A percentile compares a stretch with the other conserved stretches of the same genome.
phyloP scores from a whole-genome alignment of 2,329 filamentous ascomycete species.

The Lachnellula occidentalis region DNA sequence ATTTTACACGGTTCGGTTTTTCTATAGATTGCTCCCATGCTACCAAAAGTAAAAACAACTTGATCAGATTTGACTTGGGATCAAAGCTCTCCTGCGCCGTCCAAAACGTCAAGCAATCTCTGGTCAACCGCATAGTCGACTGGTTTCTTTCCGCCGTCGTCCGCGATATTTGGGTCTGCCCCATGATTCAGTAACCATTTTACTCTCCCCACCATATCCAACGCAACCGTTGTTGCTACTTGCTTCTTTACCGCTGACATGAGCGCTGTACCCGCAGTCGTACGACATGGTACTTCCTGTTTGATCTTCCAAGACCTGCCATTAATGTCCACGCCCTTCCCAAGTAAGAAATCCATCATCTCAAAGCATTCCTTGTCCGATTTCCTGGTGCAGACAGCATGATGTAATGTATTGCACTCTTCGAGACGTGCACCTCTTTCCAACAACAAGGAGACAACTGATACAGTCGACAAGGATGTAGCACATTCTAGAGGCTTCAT shows the following conservation, averaged over 20 bases:
- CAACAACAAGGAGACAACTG: not conserved
- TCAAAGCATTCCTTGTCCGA: not conserved
- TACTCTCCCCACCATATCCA: not conserved
- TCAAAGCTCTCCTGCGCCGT: no score
- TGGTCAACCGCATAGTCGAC: not conserved
- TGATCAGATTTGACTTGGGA: no score
- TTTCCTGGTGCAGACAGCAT: not conserved
- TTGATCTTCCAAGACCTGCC: not conserved
- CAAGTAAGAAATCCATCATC: not conserved
- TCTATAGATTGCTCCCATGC: no score
- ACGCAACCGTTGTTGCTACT: not conserved
- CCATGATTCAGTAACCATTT: not conserved
- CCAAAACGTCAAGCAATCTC: not conserved
- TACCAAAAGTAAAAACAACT: no score
- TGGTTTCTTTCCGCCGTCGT: not conserved
- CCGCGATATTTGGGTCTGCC: not conserved
- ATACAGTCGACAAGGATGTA: not conserved
- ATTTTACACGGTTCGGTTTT: no score
- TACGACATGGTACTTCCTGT: not conserved
- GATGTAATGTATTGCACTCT: not conserved
- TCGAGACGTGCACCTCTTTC: not conserved
- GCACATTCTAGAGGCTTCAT: not conserved
- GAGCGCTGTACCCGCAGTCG: not conserved
- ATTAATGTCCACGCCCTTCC: not conserved
- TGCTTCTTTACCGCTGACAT: not conserved